phyloP scores from a whole-genome alignment of 257 asterid genomes.

The Ehretia macrophylla region DNA sequence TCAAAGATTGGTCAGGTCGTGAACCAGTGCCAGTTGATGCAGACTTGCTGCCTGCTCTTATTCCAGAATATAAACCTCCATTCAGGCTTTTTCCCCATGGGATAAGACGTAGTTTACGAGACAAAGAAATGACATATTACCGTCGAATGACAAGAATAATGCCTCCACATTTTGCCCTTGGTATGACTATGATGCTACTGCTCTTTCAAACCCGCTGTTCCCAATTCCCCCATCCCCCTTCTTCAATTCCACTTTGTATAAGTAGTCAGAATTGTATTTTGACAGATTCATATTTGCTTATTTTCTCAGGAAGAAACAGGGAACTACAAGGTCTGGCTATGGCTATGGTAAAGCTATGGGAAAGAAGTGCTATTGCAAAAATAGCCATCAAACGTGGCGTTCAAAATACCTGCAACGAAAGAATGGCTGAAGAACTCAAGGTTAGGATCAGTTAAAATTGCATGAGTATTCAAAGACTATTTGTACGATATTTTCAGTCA shows the following conservation, averaged over 20 bases:
- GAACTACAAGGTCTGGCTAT: slow-evolving; percentile 82
- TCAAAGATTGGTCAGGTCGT: slow-evolving; percentile 81
- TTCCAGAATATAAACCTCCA: slow-evolving; percentile 68
- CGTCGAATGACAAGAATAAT: slow-evolving; percentile 65
- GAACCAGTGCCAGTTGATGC: slow-evolving; percentile 92
- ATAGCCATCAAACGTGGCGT: slow-evolving; percentile 94
- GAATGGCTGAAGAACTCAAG: slow-evolving; percentile 97
- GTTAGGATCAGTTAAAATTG: slow-evolving; percentile 21
- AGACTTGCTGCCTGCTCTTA: slow-evolving; percentile 68
- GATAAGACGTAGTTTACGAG: slow-evolving; percentile 37
- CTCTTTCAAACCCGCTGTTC: neutral
- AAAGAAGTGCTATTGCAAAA: slow-evolving; percentile 69
- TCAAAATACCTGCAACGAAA: slow-evolving; percentile 67
- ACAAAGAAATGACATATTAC: slow-evolving; percentile 67
- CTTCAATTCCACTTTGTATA: neutral
- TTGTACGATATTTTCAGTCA: too few relatives aligned
- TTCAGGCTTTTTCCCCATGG: slow-evolving; percentile 76
- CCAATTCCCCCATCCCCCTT: neutral
- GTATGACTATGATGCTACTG: slow-evolving; percentile 25
- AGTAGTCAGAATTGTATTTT: neutral
- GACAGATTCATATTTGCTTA: slow-evolving; percentile 3
- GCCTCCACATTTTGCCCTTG: slow-evolving; percentile 94
- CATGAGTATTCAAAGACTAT: neutral
- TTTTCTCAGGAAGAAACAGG: slow-evolving; percentile 67
- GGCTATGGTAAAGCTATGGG: slow-evolving; percentile 90